Conservation (phyloP, 495 filamentous ascomycete genomes). For the Hypoxylon lienhwacheense region DNA sequence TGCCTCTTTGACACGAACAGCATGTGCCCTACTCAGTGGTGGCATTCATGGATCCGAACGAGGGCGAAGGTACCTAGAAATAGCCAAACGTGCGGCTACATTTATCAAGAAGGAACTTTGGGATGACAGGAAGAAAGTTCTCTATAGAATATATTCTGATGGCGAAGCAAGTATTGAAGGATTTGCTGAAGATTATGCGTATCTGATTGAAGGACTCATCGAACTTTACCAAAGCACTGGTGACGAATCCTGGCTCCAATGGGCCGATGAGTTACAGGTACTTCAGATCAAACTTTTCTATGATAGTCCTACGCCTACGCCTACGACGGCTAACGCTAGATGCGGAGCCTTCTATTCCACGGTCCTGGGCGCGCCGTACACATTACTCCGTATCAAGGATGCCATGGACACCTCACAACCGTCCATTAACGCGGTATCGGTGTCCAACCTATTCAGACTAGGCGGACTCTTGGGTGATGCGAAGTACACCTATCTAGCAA, state of each 20-base stretch:
- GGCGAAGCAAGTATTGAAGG: constrained; percentile 69
- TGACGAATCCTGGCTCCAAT: constrained; percentile 74
- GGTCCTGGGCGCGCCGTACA: constrained; percentile 62
- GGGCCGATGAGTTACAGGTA: constrained; percentile 78
- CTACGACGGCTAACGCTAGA: constrained; percentile 34
- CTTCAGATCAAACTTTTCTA: constrained; percentile 69
- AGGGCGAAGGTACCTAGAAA: constrained; percentile 57
- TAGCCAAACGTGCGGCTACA: constrained; percentile 66
- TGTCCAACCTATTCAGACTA: constrained; percentile 81
- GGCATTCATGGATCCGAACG: constrained; percentile 55
- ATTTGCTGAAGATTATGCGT: constrained; percentile 96
- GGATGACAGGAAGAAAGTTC: constrained; percentile 59
- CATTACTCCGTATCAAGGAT: constrained; percentile 86
- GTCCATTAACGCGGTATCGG: constrained; percentile 81
- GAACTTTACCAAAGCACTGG: constrained; percentile 88
- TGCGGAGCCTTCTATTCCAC: constrained; percentile 89
- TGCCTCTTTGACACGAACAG: constrained; percentile 73
- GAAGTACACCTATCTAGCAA: constrained; percentile 63
- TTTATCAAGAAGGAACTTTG: constrained; percentile 84
- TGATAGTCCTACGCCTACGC: constrained; percentile 44
- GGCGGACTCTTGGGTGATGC: constrained; percentile 69
- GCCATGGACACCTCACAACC: constrained; percentile 91
- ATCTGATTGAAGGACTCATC: constrained; percentile 78
- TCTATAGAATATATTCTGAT: constrained; percentile 79
- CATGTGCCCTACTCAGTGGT: constrained; percentile 63